These are phyloP conservation scores for Colletotrichum theobromicola DNA, from an alignment of 2,329 filamentous ascomycete genomes.

Conservation along the genomic window DNA sequence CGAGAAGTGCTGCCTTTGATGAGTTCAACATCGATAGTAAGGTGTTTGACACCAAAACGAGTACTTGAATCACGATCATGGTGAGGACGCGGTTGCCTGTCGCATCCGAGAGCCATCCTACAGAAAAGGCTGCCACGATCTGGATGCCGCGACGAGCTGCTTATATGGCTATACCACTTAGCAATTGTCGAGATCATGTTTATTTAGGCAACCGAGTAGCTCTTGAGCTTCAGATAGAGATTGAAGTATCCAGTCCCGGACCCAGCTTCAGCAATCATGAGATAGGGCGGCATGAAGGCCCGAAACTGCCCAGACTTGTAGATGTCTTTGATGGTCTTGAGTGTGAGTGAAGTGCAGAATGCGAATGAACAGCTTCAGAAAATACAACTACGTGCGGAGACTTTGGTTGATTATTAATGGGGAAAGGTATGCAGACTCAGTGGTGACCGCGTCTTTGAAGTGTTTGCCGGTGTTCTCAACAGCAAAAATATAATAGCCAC, in stretches of 20 bases:
- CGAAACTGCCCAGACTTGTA: conserved; percentile 22
- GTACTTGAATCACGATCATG: conserved; percentile 10
- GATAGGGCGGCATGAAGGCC: conserved; percentile 24
- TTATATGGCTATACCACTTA: neutral
- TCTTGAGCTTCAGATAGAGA: conserved; percentile 45
- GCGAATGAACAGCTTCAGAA: neutral
- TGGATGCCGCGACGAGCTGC: neutral
- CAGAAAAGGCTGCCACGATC: neutral
- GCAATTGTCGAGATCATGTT: conserved; percentile 44
- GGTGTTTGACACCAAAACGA: conserved; percentile 24
- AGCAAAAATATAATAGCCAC: neutral
- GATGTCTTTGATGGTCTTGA: conserved; percentile 14
- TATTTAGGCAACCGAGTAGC: conserved; percentile 54
- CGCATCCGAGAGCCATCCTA: neutral
- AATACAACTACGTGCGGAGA: neutral
- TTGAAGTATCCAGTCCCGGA: conserved; percentile 27
- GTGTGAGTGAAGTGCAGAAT: neutral
- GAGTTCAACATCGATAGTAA: conserved; percentile 26
- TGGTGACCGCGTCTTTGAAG: neutral
- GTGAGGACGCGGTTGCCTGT: neutral
- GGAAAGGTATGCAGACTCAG: neutral
- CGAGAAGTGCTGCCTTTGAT: conserved; percentile 15
- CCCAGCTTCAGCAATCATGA: conserved; percentile 18
- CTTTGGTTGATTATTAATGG: neutral
- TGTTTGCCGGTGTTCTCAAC: neutral